These are phyloP conservation scores for Trichoderma pleuroti DNA, from an alignment of 2,329 filamentous ascomycete species.

Conservation along the genomic window DNA sequence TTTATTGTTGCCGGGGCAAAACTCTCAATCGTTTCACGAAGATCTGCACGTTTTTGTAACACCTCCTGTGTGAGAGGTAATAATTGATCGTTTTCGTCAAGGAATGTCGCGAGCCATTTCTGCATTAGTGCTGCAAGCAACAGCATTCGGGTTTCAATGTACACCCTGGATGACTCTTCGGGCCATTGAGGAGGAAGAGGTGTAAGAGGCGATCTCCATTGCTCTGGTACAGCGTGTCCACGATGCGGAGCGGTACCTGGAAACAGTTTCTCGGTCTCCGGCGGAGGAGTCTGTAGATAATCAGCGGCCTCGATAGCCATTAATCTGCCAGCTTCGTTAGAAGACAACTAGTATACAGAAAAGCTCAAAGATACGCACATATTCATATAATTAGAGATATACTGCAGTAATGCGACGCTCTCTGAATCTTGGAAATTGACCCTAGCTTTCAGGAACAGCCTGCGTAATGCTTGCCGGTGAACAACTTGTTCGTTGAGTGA, in stretches of 20 bases:
- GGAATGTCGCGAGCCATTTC: not conserved
- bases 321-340: not conserved
- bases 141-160: not conserved
- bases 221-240: not conserved
- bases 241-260: not conserved
- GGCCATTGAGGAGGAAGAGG: not conserved
- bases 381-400: slow-evolving; percentile 3
- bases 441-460: not conserved
- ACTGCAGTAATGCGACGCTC: not conserved
- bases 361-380: not conserved
- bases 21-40: not conserved
- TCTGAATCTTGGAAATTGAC: not conserved
- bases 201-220: not conserved
- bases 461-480: not conserved
- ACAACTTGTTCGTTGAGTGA: not conserved
- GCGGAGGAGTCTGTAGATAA: not conserved
- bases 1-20: not conserved
- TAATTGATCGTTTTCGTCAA: not conserved
- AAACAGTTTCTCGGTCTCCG: not conserved
- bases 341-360: not conserved
- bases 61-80: not conserved
- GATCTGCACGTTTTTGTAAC: not conserved
- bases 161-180: not conserved
- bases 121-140: not conserved
- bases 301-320: not conserved